These are phyloP conservation scores for Laguncularia racemosa DNA, from an alignment of 345 rosid genomes.

Conservation along the genomic window DNA sequence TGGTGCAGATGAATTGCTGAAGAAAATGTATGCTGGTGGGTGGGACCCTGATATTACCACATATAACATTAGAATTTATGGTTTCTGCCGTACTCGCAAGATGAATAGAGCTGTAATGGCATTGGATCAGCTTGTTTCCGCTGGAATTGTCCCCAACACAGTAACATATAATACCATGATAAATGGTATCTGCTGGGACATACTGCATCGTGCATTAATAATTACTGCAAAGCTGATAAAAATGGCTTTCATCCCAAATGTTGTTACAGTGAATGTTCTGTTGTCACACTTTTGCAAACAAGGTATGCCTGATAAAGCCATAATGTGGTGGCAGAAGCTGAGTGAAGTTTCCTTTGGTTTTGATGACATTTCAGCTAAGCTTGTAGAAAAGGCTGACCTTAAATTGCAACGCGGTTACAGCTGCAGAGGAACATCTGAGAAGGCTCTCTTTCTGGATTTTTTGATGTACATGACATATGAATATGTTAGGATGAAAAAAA, in stretches of 20 bases:
- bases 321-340: conserved; percentile 61
- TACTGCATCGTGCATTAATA: conserved; percentile 49
- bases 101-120: conserved; percentile 43
- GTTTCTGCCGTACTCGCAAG: conserved; percentile 33
- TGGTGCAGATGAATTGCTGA: conserved; percentile 35
- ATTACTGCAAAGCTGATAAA: conserved; percentile 65
- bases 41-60: conserved; percentile 61
- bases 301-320: conserved; percentile 58
- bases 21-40: conserved; percentile 38
- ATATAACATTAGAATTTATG: conserved; percentile 49
- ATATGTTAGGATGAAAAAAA: conserved; percentile 18
- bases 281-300: conserved; percentile 58
- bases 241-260: conserved; percentile 63
- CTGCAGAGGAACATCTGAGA: conserved; percentile 30
- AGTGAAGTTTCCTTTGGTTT: conserved; percentile 51
- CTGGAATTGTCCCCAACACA: conserved; percentile 49
- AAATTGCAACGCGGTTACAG: conserved; percentile 13
- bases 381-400: conserved; percentile 36
- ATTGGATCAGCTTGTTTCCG: conserved; percentile 47
- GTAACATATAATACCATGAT: conserved; percentile 68
- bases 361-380: conserved; percentile 45
- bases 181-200: conserved; percentile 45
- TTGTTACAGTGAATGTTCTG: conserved; percentile 41
- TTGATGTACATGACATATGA: conserved; percentile 63
- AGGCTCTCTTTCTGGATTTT: conserved; percentile 51